Conservation (phyloP, 371 early-diverging fungal species). For the Mortierella sp. region DNA sequence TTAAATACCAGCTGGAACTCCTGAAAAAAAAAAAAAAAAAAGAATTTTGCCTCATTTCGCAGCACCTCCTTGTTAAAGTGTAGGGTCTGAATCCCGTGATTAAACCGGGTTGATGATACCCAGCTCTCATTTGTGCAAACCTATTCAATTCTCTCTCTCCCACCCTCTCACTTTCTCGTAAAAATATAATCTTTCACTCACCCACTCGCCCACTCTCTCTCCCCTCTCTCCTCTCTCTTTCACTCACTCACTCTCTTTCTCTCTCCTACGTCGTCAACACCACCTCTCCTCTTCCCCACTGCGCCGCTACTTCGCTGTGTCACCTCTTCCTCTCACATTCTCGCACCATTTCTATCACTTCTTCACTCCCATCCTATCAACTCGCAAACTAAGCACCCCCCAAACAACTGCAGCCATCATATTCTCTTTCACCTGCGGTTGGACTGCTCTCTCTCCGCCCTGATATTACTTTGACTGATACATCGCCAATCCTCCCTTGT, state of each 20-base stretch:
- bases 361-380: not conserved
- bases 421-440: conserved; percentile 20
- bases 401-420: not conserved
- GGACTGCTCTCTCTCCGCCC: conserved; percentile 23
- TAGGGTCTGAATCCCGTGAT: conserved; percentile 10
- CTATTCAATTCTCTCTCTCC: not conserved
- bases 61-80: conserved; percentile 10
- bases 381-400: not conserved
- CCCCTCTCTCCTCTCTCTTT: not conserved
- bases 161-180: conserved; percentile 1
- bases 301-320: not conserved
- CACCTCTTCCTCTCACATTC: not conserved
- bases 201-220: not conserved
- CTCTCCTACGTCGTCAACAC: conserved; percentile 1
- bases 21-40: conserved; percentile 3
- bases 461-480: conserved; percentile 19
- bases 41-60: not conserved
- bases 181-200: not conserved
- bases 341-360: not conserved
- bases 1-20: conserved; percentile 1
- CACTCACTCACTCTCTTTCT: not conserved
- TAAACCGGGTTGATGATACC: conserved; percentile 1
- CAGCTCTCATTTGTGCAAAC: not conserved
- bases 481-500: conserved; percentile 15
- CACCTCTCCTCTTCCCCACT: not conserved